Evolutionary conservation across 2,329 filamentous ascomycete species (phyloP).

Genomic region (Acrodontium crateriforme): DNA sequence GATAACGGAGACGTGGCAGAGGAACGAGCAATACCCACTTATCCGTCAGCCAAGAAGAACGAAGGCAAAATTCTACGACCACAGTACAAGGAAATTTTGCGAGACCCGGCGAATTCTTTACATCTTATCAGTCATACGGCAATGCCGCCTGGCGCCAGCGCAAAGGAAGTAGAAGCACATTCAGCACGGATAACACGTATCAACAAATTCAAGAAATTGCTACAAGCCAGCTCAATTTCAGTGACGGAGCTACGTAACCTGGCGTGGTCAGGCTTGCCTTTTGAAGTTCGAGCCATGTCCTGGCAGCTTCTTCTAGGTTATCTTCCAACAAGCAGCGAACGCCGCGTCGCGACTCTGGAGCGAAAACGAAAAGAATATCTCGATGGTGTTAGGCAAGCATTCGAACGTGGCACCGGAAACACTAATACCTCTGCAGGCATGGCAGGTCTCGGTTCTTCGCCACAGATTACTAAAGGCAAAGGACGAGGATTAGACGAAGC

Average conservation of each 20-base stretch:
- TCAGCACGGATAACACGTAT: conserved; percentile 83
- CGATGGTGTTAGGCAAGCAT: conserved; percentile 66
- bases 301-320: conserved; percentile 95
- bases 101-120: conserved; percentile 76
- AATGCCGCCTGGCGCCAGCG: conserved; percentile 55
- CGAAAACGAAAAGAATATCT: conserved; percentile 93
- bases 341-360: conserved; percentile 77
- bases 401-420: conserved; percentile 37
- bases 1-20: conserved; percentile 91
- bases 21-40: conserved; percentile 60
- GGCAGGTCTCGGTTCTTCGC: conserved; percentile 29
- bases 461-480: conserved; percentile 39
- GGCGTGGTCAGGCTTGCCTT: conserved; percentile 88
- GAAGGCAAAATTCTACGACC: conserved; percentile 93
- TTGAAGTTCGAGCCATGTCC: conserved; percentile 95
- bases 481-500: conserved; percentile 80
- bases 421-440: conserved; percentile 38
- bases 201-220: conserved; percentile 94
- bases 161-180: conserved; percentile 75
- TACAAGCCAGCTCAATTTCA: conserved; percentile 83
- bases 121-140: conserved; percentile 85
- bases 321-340: conserved; percentile 88
- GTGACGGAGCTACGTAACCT: conserved; percentile 68
- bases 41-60: conserved; percentile 72
- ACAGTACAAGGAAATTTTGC: conserved; percentile 91